These are phyloP conservation scores for Rhododendron simsii DNA, from an alignment of 148 eudicot species.

Conservation along the genomic window DNA sequence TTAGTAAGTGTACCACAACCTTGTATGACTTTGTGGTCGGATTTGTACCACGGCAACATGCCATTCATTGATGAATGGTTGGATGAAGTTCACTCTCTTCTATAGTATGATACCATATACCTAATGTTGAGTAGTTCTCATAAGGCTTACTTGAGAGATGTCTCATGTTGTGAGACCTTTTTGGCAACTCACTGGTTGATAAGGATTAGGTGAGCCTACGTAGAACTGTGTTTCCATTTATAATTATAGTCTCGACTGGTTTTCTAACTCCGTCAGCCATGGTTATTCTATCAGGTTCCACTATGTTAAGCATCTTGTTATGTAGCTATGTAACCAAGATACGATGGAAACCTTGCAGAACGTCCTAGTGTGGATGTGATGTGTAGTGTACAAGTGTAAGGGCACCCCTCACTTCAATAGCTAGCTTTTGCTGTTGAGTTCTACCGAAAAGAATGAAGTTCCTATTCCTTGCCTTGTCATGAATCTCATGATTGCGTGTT, in stretches of 20 bases:
- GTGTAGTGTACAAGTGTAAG: neutral
- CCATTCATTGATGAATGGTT: no score
- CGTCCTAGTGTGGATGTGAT: neutral
- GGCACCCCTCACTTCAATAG: neutral
- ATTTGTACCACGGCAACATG: no score
- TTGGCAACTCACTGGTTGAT: neutral
- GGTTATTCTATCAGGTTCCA: neutral
- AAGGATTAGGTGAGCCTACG: neutral
- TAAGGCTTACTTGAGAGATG: neutral
- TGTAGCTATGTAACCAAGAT: neutral
- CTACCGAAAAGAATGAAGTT: neutral
- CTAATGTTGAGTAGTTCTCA: neutral
- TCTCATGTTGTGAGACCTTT: neutral
- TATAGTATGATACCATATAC: no score
- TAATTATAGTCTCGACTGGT: neutral
- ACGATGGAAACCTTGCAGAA: neutral
- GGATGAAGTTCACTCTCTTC: no score
- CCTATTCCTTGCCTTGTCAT: neutral
- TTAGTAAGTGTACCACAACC: no score
- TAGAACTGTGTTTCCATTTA: neutral
- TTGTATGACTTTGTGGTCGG: no score
- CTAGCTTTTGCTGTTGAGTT: neutral
- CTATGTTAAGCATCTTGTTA: neutral
- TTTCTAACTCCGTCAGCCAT: neutral
- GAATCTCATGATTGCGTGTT: neutral